Conservation (phyloP, 2,329 filamentous ascomycete genomes). For the Rutstroemia sp. region DNA sequence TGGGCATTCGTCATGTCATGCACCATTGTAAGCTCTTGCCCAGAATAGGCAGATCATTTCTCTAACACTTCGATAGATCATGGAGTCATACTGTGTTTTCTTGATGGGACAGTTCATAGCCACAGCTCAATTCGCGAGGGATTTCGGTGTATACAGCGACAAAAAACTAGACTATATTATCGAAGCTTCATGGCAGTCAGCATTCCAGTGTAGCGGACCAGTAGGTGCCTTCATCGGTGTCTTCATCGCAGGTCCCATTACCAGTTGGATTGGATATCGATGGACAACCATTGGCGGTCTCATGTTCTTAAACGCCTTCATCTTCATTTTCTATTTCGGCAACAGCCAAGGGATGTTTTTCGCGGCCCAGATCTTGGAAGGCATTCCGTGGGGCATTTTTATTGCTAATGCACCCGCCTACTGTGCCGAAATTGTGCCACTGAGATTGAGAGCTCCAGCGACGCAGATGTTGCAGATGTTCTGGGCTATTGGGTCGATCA, state of each 20-base stretch:
- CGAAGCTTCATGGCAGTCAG: conserved; percentile 48
- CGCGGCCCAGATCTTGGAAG: conserved; percentile 50
- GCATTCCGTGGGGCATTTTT: conserved; percentile 59
- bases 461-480: conserved; percentile 61
- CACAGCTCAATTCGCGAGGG: conserved; percentile 35
- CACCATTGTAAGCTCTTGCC: conserved; percentile 39
- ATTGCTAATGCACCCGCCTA: conserved; percentile 59
- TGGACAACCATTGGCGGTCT: conserved; percentile 49
- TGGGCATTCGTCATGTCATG: conserved; percentile 50
- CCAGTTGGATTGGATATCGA: conserved; percentile 50
- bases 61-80: conserved; percentile 37
- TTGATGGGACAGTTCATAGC: conserved; percentile 53
- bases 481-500: conserved; percentile 55
- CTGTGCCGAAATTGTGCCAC: conserved; percentile 53
- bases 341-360: conserved; percentile 36
- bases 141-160: background rate
- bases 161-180: conserved; percentile 32
- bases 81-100: conserved; percentile 59
- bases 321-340: conserved; percentile 37
- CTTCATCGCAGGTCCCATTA: conserved; percentile 52
- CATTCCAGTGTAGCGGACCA: conserved; percentile 47
- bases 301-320: conserved; percentile 44
- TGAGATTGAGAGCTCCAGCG: conserved; percentile 47
- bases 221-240: conserved; percentile 54
- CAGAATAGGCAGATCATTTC: conserved; percentile 7